Percentiles rank a stretch among this genome's conserved stretches.
Conservation (phyloP, 176 grass and related monocot species). For the Otatea glauca region DNA sequence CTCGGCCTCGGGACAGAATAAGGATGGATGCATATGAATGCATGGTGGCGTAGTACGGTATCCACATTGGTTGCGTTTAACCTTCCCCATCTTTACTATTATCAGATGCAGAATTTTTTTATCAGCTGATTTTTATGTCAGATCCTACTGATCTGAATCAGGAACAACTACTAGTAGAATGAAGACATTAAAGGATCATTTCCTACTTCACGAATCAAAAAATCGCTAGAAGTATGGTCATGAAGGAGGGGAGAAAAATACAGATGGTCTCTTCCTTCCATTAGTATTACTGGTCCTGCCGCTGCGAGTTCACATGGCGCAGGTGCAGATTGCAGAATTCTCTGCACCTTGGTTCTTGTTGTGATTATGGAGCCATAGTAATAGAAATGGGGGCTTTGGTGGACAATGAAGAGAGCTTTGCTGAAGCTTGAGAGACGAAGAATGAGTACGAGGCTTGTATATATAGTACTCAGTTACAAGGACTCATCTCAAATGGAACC, state of each 20-base stretch:
- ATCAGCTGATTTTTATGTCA: not conserved
- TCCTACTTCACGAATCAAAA: constrained; percentile 16
- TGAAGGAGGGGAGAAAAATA: not conserved
- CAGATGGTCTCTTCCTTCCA: not conserved
- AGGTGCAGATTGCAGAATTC: constrained; percentile 7
- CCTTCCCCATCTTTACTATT: constrained; percentile 2
- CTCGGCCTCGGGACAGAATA: not conserved
- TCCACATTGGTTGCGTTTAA: constrained; percentile 18
- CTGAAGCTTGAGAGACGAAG: too few species aligned
- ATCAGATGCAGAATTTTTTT: not conserved
- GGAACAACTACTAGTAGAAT: not conserved
- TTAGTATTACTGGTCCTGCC: constrained; percentile 23
- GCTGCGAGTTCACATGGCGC: not conserved
- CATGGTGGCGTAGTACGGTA: constrained; percentile 4
- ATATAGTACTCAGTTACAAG: too few species aligned
- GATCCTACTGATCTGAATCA: constrained; percentile 21
- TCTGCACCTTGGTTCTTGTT: not conserved
- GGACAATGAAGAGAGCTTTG: too few species aligned
- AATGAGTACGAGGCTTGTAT: too few species aligned
- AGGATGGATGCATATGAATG: not conserved
- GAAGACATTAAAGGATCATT: not conserved
- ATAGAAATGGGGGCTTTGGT: too few species aligned
- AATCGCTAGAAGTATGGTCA: not conserved
- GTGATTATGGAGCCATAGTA: too few species aligned
- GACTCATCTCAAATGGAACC: too few species aligned